phyloP scores from a whole-genome alignment of 2,329 filamentous ascomycete genomes.

The Epichloe scottii region DNA sequence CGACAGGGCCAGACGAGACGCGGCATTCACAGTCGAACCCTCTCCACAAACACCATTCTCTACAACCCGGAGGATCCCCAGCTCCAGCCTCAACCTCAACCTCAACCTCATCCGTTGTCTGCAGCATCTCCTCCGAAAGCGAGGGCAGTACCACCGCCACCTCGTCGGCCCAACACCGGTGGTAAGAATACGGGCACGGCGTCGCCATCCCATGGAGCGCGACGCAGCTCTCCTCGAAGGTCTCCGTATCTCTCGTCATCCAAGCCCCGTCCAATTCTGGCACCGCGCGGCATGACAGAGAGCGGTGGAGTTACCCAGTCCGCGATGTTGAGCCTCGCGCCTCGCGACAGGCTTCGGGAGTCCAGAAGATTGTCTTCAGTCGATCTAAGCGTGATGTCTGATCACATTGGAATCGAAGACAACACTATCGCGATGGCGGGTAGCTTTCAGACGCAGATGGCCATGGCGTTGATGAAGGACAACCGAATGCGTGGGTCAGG shows the following conservation, averaged over 20 bases:
- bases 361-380: constrained; percentile 46
- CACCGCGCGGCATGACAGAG: constrained; percentile 25
- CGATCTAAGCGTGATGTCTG: constrained; percentile 62
- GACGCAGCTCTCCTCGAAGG: constrained; percentile 35
- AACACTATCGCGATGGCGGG: constrained; percentile 54
- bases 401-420: constrained; percentile 47
- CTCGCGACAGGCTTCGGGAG: constrained; percentile 27
- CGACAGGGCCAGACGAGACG: constrained; percentile 22
- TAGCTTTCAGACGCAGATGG: constrained; percentile 74
- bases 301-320: constrained; percentile 25
- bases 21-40: constrained; percentile 53
- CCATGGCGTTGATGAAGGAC: constrained; percentile 51
- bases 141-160: constrained; percentile 6
- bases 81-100: constrained; percentile 15
- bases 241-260: constrained; percentile 30
- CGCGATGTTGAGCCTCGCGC: constrained; percentile 38
- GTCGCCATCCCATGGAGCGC: constrained; percentile 23
- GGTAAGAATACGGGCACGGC: constrained; percentile 15
- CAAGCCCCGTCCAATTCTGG: constrained; percentile 44
- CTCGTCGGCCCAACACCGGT: constrained; percentile 26
- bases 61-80: constrained; percentile 54
- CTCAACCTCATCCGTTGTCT: constrained; percentile 25
- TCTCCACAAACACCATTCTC: constrained; percentile 73
- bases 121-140: constrained; percentile 29
- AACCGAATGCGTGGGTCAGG: constrained; percentile 36